Evolutionary conservation across 2,329 filamentous ascomycete genomes (phyloP).

Genomic region (Rhynchosporium secalis): DNA sequence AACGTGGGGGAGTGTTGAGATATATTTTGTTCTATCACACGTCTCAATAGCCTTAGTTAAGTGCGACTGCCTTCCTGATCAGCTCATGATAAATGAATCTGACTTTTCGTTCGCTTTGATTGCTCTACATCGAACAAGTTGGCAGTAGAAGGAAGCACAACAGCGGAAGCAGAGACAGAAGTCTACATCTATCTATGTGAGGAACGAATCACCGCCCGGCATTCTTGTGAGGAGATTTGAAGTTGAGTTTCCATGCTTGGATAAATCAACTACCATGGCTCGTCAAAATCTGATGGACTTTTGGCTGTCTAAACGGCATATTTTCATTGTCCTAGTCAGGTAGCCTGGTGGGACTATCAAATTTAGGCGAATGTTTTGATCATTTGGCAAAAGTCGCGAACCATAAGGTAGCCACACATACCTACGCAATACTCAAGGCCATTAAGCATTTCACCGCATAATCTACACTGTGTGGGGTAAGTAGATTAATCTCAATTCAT

Average conservation of each 20-base stretch:
- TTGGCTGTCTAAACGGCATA: conserved; percentile 3
- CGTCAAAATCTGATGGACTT: neutral
- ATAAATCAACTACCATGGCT: conserved; percentile 9
- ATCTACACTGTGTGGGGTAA: neutral
- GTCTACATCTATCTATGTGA: neutral
- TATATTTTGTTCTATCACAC: conserved; percentile 19
- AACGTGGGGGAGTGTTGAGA: conserved; percentile 12
- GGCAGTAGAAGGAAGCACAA: neutral
- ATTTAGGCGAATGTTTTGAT: conserved; percentile 6
- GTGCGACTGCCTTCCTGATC: conserved; percentile 6
- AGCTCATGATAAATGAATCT: neutral
- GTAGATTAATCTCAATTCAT: conserved; percentile 8
- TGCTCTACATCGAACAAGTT: neutral
- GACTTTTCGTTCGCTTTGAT: neutral
- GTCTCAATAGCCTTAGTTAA: conserved; percentile 8
- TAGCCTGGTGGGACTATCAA: neutral
- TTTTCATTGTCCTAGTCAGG: neutral
- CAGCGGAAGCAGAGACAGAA: neutral
- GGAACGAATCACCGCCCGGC: too few relatives aligned
- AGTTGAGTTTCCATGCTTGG: conserved; percentile 8
- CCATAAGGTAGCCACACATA: neutral
- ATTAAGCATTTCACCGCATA: neutral
- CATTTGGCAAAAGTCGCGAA: neutral
- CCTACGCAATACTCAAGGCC: neutral
- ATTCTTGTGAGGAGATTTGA: neutral